Base-by-base conservation (phyloP, 2,329 filamentous ascomycete species). In the Pseudogymnoascus sp. region DNA sequence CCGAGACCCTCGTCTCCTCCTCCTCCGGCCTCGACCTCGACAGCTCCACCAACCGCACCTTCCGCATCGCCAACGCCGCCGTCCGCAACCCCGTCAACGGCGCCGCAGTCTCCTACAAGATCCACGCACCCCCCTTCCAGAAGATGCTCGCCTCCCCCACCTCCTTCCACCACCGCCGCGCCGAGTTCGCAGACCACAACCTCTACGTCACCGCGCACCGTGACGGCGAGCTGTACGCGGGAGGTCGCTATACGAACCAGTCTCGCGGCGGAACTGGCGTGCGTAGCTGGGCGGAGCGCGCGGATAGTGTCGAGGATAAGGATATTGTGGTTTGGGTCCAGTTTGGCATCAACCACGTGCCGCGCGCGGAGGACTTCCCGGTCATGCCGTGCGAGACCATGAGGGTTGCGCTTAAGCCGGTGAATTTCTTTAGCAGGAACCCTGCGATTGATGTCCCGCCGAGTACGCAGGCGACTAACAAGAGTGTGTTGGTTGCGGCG, bases 371-470 rank as follows among this genome's bases (percentile, higher is more conserved):
- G 69, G 85, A 88, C 69, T 88, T 87, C 73, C 85, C 85, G 0
- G 82, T 88, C 41, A 88, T 89, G 86, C 85, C 85, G 0, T 81
- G 80, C 68, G 85, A 88, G 72, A 80, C 75, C 12, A 70, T 81
- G 14, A 77, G 76, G 67, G 78, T 83, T 1, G 71, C 73, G 52
- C 68, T 83, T 38, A 77, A 80, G 66, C 80, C 81, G 0, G 78
- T 76, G 3, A 81, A 82, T 64, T 83, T 83, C 66, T 83, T 82
- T 65, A 74, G 76, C 3, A 75, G 73, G 63, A 83, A 83, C 65
- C 81, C 81, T 0, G 78, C 78, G 0, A 66, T 81, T 8, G 81
- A 82, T 70, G 76, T 81, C 12, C 77, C 80, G 2, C 76, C 77
- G 2, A 77, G 75, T 62, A 74, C 69, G 61, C 79, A 80, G 70